These are phyloP conservation scores for Fusarium dlaminii DNA, from an alignment of 2,329 filamentous ascomycete genomes.

Conservation along the genomic window DNA sequence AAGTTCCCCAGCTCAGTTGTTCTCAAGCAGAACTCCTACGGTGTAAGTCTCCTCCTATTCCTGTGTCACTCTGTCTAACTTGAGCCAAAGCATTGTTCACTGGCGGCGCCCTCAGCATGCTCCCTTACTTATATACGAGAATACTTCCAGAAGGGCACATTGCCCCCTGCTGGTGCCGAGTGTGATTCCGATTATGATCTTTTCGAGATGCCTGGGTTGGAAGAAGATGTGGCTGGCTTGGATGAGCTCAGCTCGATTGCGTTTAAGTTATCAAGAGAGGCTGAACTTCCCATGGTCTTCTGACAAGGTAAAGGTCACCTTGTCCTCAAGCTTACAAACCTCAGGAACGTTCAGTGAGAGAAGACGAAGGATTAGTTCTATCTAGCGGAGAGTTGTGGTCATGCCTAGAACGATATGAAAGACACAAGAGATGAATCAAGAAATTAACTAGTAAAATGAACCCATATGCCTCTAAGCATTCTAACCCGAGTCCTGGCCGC, in stretches of 20 bases:
- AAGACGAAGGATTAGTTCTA: neutral
- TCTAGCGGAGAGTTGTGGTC: neutral
- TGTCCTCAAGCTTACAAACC: neutral
- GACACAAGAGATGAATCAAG: neutral
- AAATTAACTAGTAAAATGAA: neutral
- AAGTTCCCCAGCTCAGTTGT: slow-evolving; percentile 58
- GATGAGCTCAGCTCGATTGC: slow-evolving; percentile 34
- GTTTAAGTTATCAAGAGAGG: slow-evolving; percentile 24
- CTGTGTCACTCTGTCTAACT: neutral
- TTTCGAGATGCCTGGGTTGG: slow-evolving; percentile 48
- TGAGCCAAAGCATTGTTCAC: slow-evolving; percentile 57
- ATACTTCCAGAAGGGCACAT: slow-evolving; percentile 57
- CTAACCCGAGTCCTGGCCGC: neutral
- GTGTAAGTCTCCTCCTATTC: slow-evolving; percentile 49
- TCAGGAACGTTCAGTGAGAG: neutral
- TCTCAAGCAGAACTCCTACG: slow-evolving; percentile 60
- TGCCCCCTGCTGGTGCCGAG: slow-evolving; percentile 55
- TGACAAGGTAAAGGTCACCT: neutral
- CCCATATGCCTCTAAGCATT: neutral
- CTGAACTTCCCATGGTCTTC: slow-evolving; percentile 28
- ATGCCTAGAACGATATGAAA: neutral
- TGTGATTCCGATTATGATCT: slow-evolving; percentile 58
- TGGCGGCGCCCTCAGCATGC: slow-evolving; percentile 56
- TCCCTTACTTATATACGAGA: slow-evolving; percentile 52
- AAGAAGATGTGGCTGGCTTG: slow-evolving; percentile 3